Evolutionary conservation across 2,329 filamentous ascomycete species (phyloP), one percentile per base, ranked within the genome.

Genomic region (Xylaria sp.): DNA sequence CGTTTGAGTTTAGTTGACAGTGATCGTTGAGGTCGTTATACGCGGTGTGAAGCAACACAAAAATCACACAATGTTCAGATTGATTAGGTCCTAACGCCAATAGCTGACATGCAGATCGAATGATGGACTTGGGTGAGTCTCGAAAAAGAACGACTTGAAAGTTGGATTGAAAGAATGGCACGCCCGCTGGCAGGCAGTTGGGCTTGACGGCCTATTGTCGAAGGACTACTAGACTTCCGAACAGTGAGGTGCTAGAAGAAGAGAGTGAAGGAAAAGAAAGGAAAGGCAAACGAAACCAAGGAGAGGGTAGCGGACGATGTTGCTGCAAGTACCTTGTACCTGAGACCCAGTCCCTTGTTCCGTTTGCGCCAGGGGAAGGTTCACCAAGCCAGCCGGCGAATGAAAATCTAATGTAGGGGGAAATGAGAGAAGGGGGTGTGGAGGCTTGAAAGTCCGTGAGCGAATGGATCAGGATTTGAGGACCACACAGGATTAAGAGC

Each of bases 181-280:
- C 79, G 84, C 85, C 86, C 79, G 84, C 83, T 84, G 82, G 83
- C 84, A 85, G 84, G 83, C 83, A 79, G 75, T 75, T 72, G 69
- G 74, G 71, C 75, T 74, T 69, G 73, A 69, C 70, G 73, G 72
- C 72, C 73, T 73, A 75, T 80, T 78, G 78, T 82, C 77, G 78
- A 73, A 63, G 66, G 70, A 76, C 74, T 67, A 56, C 61, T 71
- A 7, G 63, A 65, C 68, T 73, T 69, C 71, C 70, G 69, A 63
- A 69, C 70, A 69, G 73, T 65, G 73, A 73, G 68, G 73, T 61
- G 53, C 42, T 75, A 63, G 71, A 71, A 72, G 69, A 73, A 69
- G 70, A 68, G 71, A 68, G 73, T 69, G 68, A 75, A 66, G 73
- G 70, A 65, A 74, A 69, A 71, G 70, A 73, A 72, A 68, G 70